Evolutionary conservation across 768 basidiomycete genomes (phyloP), one percentile per base, ranked within the genome.

Genomic region (Suillus ampliporus): DNA sequence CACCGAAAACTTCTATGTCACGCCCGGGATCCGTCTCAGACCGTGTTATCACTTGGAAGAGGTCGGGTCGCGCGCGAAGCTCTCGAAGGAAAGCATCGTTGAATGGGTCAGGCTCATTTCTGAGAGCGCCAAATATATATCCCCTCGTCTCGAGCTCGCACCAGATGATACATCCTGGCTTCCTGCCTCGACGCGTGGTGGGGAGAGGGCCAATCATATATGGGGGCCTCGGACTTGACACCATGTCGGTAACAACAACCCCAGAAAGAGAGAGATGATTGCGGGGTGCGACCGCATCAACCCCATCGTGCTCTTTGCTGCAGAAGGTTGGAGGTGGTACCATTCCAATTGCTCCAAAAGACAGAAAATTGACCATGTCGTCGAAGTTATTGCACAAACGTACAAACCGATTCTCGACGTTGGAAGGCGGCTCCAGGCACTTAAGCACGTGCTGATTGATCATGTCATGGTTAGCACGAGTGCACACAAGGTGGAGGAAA

Each of bases 81-180:
- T 75, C 72, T 23, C 61, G 56, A 1, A 77, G 54, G 40, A 77
- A 77, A 10, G 70, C 68, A 0, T 63, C 50, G 4, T 67, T 62
- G 48, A 77, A 76, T 1, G 47, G 34, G 57, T 75, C 71, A 1
- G 54, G 67, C 17, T 76, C 72, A 56, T 72, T 67, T 31, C 67
- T 66, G 31, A 77, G 28, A 6, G 75, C 77, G 2, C 77, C 76
- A 34, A 77, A 77, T 58, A 77, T 67, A 59, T 72, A 68, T 5
- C 64, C 58, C 10, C 75, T 67, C 2, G 17, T 11, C 38, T 74
- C 67, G 19, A 69, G 0, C 57, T 76, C 67, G 10, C 47, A 46
- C 76, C 76, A 77, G 8, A 67, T 65, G 19, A 70, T 61, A 51
- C 56, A 61, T 23, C 65, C 70, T 2, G 53, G 61, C 34, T 37